A percentile compares a stretch with the other conserved stretches of the same genome.
Conservation (phyloP, 2,329 filamentous ascomycete genomes). For the Ophiostoma triangulosporum region DNA sequence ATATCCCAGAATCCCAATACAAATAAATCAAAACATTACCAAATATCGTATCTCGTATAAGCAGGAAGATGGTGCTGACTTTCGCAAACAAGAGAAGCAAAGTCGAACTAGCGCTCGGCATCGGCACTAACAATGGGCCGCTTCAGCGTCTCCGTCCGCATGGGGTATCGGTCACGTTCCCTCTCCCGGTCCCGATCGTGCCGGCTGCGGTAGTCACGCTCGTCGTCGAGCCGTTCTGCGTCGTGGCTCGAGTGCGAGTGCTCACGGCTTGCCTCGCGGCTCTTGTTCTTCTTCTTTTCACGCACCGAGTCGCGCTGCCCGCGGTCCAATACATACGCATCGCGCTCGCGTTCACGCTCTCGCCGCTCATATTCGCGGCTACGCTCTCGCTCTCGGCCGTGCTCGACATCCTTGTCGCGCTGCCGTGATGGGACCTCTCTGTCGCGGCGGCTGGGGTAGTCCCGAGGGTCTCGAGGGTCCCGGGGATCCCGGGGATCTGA, state of each 20-base stretch:
- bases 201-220: conserved; percentile 5
- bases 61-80: no score
- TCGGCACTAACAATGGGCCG: conserved; percentile 39
- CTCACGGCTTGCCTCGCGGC: conserved; percentile 13
- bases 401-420: conserved; percentile 5
- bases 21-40: not conserved
- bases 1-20: no score
- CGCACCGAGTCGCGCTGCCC: conserved; percentile 20
- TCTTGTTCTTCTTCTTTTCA: conserved; percentile 18
- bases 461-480: conserved; percentile 10
- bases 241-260: conserved; percentile 14
- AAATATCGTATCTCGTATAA: not conserved
- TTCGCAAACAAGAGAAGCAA: not conserved
- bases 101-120: conserved; percentile 20
- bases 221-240: conserved; percentile 13
- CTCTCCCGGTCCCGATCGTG: conserved; percentile 15
- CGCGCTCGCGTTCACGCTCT: conserved; percentile 15
- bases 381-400: conserved; percentile 8
- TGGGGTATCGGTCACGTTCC: conserved; percentile 23
- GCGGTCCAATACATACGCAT: conserved; percentile 5
- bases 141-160: conserved; percentile 28
- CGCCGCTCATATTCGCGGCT: conserved; percentile 1
- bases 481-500: conserved; percentile 15
- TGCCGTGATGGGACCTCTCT: not conserved
- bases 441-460: not conserved